Percentiles rank a stretch among this genome's conserved stretches.
Evolutionary conservation across 768 basidiomycete species (phyloP).

Genomic region (Pleurotus salmoneostramineus): DNA sequence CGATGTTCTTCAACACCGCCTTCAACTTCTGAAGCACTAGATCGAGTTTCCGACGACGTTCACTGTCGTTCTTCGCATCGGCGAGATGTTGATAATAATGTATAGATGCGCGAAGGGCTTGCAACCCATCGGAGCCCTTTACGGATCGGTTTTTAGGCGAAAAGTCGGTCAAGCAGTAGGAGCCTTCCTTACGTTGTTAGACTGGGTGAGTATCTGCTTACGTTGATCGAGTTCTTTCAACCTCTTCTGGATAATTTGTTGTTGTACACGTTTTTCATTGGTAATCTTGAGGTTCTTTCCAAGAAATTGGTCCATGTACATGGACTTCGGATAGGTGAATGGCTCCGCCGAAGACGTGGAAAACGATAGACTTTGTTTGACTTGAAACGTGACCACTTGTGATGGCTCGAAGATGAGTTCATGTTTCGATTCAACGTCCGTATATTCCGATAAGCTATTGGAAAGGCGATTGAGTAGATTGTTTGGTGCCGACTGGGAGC

Average conservation of each 20-base stretch:
- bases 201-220: conserved; percentile 44
- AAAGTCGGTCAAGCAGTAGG: no score
- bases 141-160: not conserved
- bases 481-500: conserved; percentile 34
- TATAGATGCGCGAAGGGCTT: conserved; percentile 56
- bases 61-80: conserved; percentile 37
- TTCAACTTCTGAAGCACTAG: conserved; percentile 47
- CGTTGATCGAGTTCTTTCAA: conserved; percentile 41
- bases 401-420: conserved; percentile 63
- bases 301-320: conserved; percentile 75
- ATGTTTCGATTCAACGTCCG: conserved; percentile 31
- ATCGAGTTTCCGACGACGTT: conserved; percentile 40
- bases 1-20: conserved; percentile 45
- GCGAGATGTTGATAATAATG: conserved; percentile 74
- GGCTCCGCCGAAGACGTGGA: conserved; percentile 27
- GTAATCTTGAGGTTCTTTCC: conserved; percentile 48
- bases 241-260: conserved; percentile 40
- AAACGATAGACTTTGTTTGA: not conserved
- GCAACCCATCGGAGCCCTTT: conserved; percentile 23
- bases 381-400: conserved; percentile 48
- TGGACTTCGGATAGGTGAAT: conserved; percentile 58
- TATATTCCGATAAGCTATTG: conserved; percentile 30
- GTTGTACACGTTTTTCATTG: conserved; percentile 29
- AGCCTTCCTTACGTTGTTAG: conserved; percentile 43
- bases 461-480: conserved; percentile 60